Evolutionary conservation across 345 rosid genomes (phyloP).

Genomic region (Toxicodendron radicans): DNA sequence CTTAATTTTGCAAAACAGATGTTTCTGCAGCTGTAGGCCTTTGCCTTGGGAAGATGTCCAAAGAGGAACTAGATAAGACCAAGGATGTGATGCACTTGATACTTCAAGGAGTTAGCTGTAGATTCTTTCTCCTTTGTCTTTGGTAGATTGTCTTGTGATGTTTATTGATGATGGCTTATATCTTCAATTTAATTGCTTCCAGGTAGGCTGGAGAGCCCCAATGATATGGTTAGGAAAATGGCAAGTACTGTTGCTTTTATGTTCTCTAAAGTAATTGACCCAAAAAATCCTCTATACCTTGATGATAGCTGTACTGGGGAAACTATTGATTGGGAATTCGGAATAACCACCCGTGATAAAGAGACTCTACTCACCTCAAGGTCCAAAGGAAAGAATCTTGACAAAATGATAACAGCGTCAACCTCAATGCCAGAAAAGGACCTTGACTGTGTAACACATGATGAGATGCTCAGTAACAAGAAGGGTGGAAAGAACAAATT

Average conservation of each 20-base stretch:
- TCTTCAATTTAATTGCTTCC: constrained; percentile 35
- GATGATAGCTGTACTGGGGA: constrained; percentile 73
- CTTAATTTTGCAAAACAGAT: constrained; percentile 55
- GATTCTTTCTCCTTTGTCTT: constrained; percentile 27
- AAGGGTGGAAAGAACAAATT: constrained; percentile 44
- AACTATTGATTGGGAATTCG: constrained; percentile 86
- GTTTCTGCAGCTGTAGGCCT: constrained; percentile 86
- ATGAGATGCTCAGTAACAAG: constrained; percentile 24
- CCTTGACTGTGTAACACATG: constrained; percentile 20
- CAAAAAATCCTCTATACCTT: constrained; percentile 82
- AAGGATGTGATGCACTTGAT: constrained; percentile 78
- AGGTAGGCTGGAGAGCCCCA: constrained; percentile 93
- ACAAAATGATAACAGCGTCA: constrained; percentile 34
- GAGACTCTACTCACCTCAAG: constrained; percentile 30
- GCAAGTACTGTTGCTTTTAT: constrained; percentile 78
- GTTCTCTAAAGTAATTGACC: constrained; percentile 88
- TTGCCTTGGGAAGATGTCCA: constrained; percentile 86
- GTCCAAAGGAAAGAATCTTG: constrained; percentile 24
- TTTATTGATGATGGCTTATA: constrained; percentile 19
- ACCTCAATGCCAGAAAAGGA: constrained; percentile 34
- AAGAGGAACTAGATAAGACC: constrained; percentile 70
- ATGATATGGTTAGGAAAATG: constrained; percentile 78
- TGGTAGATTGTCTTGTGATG: constrained; percentile 23
- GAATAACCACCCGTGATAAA: constrained; percentile 41
- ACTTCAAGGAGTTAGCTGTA: constrained; percentile 97